Evolutionary conservation across 2,329 filamentous ascomycete genomes (phyloP).

Genomic region (Massarina eburnea): DNA sequence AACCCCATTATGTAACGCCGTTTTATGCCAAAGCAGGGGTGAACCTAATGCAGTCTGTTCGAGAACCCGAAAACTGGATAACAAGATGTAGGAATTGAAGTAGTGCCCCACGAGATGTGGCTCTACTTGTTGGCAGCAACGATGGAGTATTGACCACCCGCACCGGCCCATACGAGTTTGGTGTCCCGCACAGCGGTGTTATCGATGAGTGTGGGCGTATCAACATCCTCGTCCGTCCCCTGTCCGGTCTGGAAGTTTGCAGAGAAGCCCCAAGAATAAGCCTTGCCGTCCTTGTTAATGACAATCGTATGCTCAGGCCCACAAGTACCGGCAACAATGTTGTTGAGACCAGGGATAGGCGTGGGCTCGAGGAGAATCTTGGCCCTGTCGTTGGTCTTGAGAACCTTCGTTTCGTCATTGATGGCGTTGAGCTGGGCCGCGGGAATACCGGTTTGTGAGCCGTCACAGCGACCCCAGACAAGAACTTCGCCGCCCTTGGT

Average conservation of each 20-base stretch:
- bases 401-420: conserved; percentile 40
- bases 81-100: not conserved
- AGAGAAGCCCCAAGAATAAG: conserved; percentile 79
- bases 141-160: conserved; percentile 82
- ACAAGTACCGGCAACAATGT: conserved; percentile 59
- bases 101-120: not conserved
- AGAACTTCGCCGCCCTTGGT: conserved; percentile 58
- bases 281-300: conserved; percentile 67
- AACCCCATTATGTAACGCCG: conserved; percentile 15
- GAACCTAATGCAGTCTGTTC: conserved; percentile 12
- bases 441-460: conserved; percentile 54
- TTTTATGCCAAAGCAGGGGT: conserved; percentile 2
- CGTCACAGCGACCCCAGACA: conserved; percentile 63
- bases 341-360: conserved; percentile 60
- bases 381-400: conserved; percentile 9
- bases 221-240: conserved; percentile 76
- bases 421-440: conserved; percentile 28
- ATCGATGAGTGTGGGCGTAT: conserved; percentile 75
- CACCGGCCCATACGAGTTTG: conserved; percentile 75
- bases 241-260: conserved; percentile 80
- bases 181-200: conserved; percentile 79
- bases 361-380: conserved; percentile 65
- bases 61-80: not conserved
- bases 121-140: conserved; percentile 47
- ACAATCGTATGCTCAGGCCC: conserved; percentile 75